These are phyloP conservation scores for Coemansia sp. DNA, from an alignment of 192 early-diverging fungal species.

Conservation along the genomic window DNA sequence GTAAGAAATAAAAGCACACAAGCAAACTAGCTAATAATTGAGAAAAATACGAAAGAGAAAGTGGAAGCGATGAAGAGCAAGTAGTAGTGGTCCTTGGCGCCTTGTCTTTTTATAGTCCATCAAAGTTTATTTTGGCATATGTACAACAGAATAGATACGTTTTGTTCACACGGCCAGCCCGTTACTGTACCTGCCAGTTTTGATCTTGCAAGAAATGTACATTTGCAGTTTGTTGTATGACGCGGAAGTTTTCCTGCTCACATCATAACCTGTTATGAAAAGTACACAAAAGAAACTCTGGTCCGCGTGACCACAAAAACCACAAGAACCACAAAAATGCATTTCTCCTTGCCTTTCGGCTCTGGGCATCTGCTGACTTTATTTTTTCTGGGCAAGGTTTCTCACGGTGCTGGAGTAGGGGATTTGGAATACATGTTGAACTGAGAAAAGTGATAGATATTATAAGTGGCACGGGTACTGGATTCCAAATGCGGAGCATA, in stretches of 20 bases:
- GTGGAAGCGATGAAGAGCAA: no score
- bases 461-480: no score
- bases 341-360: no score
- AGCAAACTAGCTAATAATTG: background rate
- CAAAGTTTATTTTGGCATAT: background rate
- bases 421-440: background rate
- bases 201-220: no score
- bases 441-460: no score
- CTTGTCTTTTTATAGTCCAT: background rate
- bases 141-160: no score
- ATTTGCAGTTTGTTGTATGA: background rate
- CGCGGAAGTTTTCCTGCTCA: background rate
- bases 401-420: background rate
- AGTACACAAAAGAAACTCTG: background rate
- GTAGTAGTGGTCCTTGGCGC: background rate
- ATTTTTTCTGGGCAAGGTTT: background rate
- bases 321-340: no score
- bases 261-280: background rate
- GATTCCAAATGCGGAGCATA: background rate
- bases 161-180: background rate
- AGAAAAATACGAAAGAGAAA: background rate
- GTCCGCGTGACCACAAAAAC: conserved; percentile 5
- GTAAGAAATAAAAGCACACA: background rate
- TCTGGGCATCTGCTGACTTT: no score
- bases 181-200: background rate